Evolutionary conservation across 2,329 filamentous ascomycete species (phyloP), one percentile per base, ranked within the genome.

Genomic region (Elsinoe ampelina): DNA sequence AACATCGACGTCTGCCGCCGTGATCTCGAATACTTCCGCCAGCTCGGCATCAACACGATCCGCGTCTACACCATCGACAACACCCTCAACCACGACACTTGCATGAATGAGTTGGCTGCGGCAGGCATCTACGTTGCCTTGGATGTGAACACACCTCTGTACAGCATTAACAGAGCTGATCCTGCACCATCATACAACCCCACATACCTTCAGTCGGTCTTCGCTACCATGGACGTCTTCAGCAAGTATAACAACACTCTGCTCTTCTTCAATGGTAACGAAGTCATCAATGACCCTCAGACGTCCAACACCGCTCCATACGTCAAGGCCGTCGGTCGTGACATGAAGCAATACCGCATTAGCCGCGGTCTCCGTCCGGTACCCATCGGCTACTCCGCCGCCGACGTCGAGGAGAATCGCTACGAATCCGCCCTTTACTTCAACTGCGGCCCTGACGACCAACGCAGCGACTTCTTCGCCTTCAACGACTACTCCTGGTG

Each of bases 61-160:
- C 90, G 91, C 72, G 87, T 95, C 60, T 96, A 95, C 80, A 89
- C 86, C 13, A 84, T 95, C 63, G 91, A 96, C 77, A 95, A 95
- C 80, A 84, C 84, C 52, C 75, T 78, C 64, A 74, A 85, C 71
- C 91, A 96, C 74, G 84, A 91, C 65, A 80, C 83, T 61, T 96
- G 91, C 78, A 96, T 96, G 91, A 76, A 79, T 59, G 78, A 80
- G 45, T 79, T 95, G 60, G 84, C 83, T 54, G 86, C 87, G 66
- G 90, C 89, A 61, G 88, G 88, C 65, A 95, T 95, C 77, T 95
- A 95, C 77, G 81, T 95, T 55, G 88, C 95, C 36, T 78, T 95
- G 54, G 90, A 95, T 66, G 87, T 93, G 77, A 95, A 95, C 82
- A 92, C 80, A n/a, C 88, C 89, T 63, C 78, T 83, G 62, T 95